These are phyloP conservation scores for Vitis rotundifolia DNA, from an alignment of 164 flowering plant genomes.

Conservation along the genomic window DNA sequence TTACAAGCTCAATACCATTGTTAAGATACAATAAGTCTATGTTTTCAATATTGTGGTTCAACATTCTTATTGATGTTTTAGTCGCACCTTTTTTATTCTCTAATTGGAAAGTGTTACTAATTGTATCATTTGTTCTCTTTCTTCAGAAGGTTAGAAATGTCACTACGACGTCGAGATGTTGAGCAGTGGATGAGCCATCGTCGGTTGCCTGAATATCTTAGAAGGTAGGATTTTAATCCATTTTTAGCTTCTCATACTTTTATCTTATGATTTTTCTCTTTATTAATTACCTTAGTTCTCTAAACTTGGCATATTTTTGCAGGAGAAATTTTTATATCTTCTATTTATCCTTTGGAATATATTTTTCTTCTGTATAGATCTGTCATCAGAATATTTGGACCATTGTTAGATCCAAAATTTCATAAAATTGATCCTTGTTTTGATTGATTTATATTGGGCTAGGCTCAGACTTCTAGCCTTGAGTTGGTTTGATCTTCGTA, in stretches of 20 bases:
- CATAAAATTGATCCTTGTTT: too few relatives aligned
- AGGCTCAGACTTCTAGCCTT: too few relatives aligned
- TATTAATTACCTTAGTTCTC: too few relatives aligned
- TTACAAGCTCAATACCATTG: too few relatives aligned
- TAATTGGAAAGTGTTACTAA: background rate
- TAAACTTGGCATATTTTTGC: too few relatives aligned
- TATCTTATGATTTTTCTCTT: background rate
- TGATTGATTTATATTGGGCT: too few relatives aligned
- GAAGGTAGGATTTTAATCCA: constrained; percentile 34
- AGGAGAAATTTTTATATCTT: background rate
- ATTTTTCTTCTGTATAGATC: background rate
- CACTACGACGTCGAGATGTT: constrained; percentile 65
- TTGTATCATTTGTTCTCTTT: background rate
- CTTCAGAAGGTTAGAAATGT: constrained; percentile 63
- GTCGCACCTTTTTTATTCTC: background rate
- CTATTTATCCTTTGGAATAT: background rate
- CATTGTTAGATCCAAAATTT: too few relatives aligned
- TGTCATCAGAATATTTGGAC: too few relatives aligned
- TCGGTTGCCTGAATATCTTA: constrained; percentile 53
- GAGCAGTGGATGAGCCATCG: constrained; percentile 81
- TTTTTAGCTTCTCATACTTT: constrained; percentile 1
- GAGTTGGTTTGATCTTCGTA: too few relatives aligned
- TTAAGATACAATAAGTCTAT: too few relatives aligned
- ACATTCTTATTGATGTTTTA: too few relatives aligned
- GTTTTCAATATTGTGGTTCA: too few relatives aligned